Evolutionary conservation across 2,329 filamentous ascomycete species (phyloP), one percentile per base, ranked within the genome.

Genomic region (Hypomyces perniciosus): DNA sequence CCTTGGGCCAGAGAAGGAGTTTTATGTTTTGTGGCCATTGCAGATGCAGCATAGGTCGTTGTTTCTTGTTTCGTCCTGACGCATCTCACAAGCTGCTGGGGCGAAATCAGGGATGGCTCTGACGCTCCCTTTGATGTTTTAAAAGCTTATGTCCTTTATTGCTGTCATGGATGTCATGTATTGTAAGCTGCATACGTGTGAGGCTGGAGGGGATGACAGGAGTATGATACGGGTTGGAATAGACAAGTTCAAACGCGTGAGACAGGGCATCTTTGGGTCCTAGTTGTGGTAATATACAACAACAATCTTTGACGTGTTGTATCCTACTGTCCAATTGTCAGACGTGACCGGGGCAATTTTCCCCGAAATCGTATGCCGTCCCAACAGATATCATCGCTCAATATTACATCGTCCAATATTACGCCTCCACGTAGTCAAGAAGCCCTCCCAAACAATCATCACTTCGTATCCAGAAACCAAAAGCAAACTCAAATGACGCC

Each of bases 211-310:
- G 30, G 46, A 31, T 28, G 46, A 46, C 40, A 40, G 20, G 41
- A 29, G 37, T 39, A 29, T 41, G 30, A 7, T 26, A 10, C 20
- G 46, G 38, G 41, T 52, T 52, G 46, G 46, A 49, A 49, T 52
- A 52, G 50, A 45, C 33, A 39, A 52, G 49, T 45, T 5, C 13
- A 44, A 46, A 42, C 38, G 43, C 48, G 44, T 45, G 38, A 20
- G 33, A 44, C 38, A 51, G 43, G n/a, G 9, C 10, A 9, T 8
- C 10, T 8, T 8, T 38, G 35, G 10, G 10, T n/a, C 35, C 35
- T n/a, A 20, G 35, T 38, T 38, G 35, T 9, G 20, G 35, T 38
- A 38, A 38, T 38, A 38, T 20, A 38, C 35, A 38, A 38, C 20
- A 20, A 20, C 20, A 20, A 20, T 20, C 20, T 20, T 38, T 38